These are phyloP conservation scores for Coemansia pectinata DNA, from an alignment of 192 early-diverging fungal genomes.

Conservation along the genomic window DNA sequence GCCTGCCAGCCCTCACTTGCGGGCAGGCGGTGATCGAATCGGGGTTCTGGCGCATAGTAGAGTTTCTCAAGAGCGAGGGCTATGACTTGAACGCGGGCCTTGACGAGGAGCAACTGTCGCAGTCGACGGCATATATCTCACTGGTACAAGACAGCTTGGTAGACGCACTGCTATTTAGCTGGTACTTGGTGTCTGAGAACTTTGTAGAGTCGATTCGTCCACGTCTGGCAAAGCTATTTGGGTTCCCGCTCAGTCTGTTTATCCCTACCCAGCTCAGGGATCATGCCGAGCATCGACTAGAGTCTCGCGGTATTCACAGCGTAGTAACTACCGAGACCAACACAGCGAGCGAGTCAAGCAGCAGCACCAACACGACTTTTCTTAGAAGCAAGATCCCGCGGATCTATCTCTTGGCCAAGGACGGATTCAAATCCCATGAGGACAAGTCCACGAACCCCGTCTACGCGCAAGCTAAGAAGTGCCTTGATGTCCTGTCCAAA, in stretches of 20 bases:
- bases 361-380: not conserved
- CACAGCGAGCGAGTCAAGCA: not conserved
- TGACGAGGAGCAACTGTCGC: conserved; percentile 37
- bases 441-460: conserved; percentile 59
- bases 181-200: conserved; percentile 83
- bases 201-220: conserved; percentile 74
- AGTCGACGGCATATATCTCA: conserved; percentile 57
- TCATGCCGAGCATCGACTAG: conserved; percentile 65
- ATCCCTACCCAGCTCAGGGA: conserved; percentile 75
- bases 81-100: conserved; percentile 19
- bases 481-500: conserved; percentile 64
- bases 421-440: conserved; percentile 53
- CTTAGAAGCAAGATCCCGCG: conserved; percentile 29
- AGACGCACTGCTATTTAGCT: conserved; percentile 79
- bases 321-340: conserved; percentile 1
- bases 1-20: conserved; percentile 29
- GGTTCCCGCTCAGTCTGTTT: conserved; percentile 67
- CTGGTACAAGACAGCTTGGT: conserved; percentile 77
- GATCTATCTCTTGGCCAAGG: conserved; percentile 37
- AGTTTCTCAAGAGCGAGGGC: conserved; percentile 41
- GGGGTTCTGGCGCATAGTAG: conserved; percentile 43
- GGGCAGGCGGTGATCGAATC: conserved; percentile 30
- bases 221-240: conserved; percentile 67
- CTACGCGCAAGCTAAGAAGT: conserved; percentile 67
- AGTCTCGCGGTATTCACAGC: conserved; percentile 29